Base-by-base conservation (phyloP, 768 basidiomycete genomes). In the Cantharellus cinnabarinus region DNA sequence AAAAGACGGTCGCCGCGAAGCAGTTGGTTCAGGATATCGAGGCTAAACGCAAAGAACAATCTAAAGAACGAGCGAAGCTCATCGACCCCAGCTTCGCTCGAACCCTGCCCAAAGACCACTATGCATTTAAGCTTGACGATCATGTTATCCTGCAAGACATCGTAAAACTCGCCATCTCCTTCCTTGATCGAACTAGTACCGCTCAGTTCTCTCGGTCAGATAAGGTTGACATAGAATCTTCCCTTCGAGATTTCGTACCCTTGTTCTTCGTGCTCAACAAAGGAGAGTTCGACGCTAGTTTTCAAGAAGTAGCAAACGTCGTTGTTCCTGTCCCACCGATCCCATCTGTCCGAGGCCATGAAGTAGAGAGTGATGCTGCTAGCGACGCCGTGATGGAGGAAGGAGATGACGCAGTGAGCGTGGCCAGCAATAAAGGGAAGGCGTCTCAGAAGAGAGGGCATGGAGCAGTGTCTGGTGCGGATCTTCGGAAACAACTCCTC, bases 91-190 rank as follows among this genome's bases (percentile, higher is more conserved):
- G 40, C n/a, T 63, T 60, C 34, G 63, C 63, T 5, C 52, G 62
- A 37, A 64, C 63, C 5, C 42, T 56, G 15, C 64, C 63, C 2
- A 60, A 58, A 35, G 75, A 79, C 65, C 93, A 97, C 67, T 78
- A 91, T 48, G 81, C 85, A 64, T 93, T 82, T 67, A 70, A 76
- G 41, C 81, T 97, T 69, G 72, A 77, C 58, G 89, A 97, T 68
- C 78, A 77, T 4, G 77, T 78, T 20, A 84, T 94, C 50, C 71
- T 99, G 65, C 82, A 86, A 63, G 95, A 99, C 70, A 77, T 81
- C 37, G 77, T 94, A 68, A 90, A 90, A 73, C 77, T 99, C 71
- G 79, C 93, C 62, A 85, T 87, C 67, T 81, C 83, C 10, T 97
- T 88, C 73, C 76, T 99, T 64, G 94, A 97, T 65, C 88, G 85